Evolutionary conservation across 495 filamentous ascomycete genomes (phyloP).

Genomic region (Penicilliopsis zonata): DNA sequence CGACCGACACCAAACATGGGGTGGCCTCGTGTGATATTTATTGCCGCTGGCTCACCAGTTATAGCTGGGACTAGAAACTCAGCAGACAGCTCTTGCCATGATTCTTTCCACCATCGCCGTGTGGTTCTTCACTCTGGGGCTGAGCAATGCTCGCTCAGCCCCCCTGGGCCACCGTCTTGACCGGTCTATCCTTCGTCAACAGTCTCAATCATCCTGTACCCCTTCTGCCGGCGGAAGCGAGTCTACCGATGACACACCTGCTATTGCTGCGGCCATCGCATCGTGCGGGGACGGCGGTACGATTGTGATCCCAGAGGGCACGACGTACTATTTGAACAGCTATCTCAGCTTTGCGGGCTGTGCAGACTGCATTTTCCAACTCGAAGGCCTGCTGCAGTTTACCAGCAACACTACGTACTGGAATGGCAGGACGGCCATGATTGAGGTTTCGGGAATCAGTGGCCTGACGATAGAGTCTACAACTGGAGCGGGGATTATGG

Average conservation of each 20-base stretch:
- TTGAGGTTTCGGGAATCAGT: conserved; percentile 19
- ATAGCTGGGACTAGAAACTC: too few species aligned
- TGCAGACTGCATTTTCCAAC: conserved; percentile 25
- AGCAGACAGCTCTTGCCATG: too few species aligned
- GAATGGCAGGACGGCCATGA: conserved; percentile 25
- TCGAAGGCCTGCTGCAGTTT: conserved; percentile 29
- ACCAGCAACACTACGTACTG: conserved; percentile 23
- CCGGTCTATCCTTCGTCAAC: too few species aligned
- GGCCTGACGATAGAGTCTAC: conserved; percentile 24
- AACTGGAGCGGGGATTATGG: conserved; percentile 28
- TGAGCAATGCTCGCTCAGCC: too few species aligned
- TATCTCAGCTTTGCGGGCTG: conserved; percentile 26
- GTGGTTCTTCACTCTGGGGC: too few species aligned
- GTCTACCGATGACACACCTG: conserved; percentile 28
- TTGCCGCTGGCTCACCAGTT: too few species aligned
- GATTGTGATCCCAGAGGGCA: conserved; percentile 27
- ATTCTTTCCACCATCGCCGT: too few species aligned
- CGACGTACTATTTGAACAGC: conserved; percentile 28
- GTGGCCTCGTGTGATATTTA: too few species aligned
- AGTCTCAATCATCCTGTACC: too few species aligned
- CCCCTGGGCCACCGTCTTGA: too few species aligned
- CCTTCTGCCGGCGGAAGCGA: too few species aligned
- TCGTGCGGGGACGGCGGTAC: conserved; percentile 29
- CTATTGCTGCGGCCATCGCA: conserved; percentile 21
- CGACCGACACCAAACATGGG: too few species aligned